Evolutionary conservation across 2,329 filamentous ascomycete species (phyloP), one percentile per base, ranked within the genome.

Genomic region (Grosmannia huntii): DNA sequence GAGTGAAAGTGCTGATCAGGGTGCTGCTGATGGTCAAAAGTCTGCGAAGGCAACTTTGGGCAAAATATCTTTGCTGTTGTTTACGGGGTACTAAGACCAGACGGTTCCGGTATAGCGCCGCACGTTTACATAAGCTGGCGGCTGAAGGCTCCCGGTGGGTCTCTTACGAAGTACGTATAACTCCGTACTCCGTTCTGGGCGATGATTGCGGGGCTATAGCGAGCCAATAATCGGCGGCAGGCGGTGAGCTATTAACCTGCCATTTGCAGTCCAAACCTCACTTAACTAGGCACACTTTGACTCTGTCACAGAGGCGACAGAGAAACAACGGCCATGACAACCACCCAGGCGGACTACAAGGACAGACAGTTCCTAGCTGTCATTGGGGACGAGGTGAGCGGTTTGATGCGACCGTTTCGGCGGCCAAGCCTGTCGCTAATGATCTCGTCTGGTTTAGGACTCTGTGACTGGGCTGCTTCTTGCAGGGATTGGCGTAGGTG

Each of bases 311-410:
- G 54, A 49, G 6, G 46, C 48, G 10, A 21, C 25, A 14, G 48
- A 36, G 36, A n/a, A 38, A 16, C 36, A 10, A 5, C 25, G 21
- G 53, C 49, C 31, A 63, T 58, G 54, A 46, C 44, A 16, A 31
- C 57, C n/a, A 36, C 48, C 2, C 76, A 80, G 65, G 75, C 78
- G 63, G 80, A 83, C 64, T 86, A 78, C 72, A 86, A 90, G 75
- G 90, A 97, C 74, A 83, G 94, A 67, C 87, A 99, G 75, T 96
- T 99, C 70, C 83, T 99, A 60, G 94, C 94, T 63, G 92, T 99
- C 54, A 99, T 99, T 69, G 94, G 94, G 56, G 94, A 99, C 72
- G 94, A 99, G 83, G 94, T 89, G 31, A 69, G 63, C 71, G 58
- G 9, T 25, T 23, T 38, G 21, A 50, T 4, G 21, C 46, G 16